These are phyloP conservation scores for Sphaerulina musiva DNA, from an alignment of 2,329 filamentous ascomycete genomes.

Conservation along the genomic window DNA sequence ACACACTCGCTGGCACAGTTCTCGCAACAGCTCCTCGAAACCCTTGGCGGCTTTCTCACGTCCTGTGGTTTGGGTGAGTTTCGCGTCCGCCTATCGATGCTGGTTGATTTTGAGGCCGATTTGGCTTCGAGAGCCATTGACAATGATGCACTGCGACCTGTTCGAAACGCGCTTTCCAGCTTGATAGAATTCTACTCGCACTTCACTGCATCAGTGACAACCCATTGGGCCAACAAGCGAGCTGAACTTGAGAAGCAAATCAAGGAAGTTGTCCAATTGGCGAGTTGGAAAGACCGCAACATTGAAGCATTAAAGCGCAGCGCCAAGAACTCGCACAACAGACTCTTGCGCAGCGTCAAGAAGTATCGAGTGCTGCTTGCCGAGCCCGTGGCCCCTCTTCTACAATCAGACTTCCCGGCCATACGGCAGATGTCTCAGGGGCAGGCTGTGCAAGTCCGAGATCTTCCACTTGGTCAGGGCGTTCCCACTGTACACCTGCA, in stretches of 20 bases:
- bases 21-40: constrained; percentile 62
- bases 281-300: constrained; percentile 97
- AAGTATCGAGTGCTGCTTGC: constrained; percentile 79
- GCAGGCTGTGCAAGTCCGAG: not conserved
- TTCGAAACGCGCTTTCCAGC: constrained; percentile 63
- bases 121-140: constrained; percentile 56
- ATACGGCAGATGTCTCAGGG: not conserved
- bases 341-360: constrained; percentile 81
- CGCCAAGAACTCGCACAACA: constrained; percentile 81
- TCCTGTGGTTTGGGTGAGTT: constrained; percentile 74
- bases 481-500: not conserved
- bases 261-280: constrained; percentile 84
- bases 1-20: constrained; percentile 50
- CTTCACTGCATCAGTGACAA: constrained; percentile 60
- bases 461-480: not conserved
- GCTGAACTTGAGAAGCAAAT: constrained; percentile 79
- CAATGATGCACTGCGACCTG: constrained; percentile 31
- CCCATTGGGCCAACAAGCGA: constrained; percentile 62
- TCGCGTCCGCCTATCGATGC: constrained; percentile 62
- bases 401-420: constrained; percentile 26
- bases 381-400: constrained; percentile 63
- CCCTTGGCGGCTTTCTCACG: constrained; percentile 71
- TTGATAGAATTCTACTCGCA: constrained; percentile 70
- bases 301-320: constrained; percentile 84
- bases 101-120: constrained; percentile 57